Base-by-base conservation (phyloP, 805 yeast species). In the Torulaspora indica region DNA sequence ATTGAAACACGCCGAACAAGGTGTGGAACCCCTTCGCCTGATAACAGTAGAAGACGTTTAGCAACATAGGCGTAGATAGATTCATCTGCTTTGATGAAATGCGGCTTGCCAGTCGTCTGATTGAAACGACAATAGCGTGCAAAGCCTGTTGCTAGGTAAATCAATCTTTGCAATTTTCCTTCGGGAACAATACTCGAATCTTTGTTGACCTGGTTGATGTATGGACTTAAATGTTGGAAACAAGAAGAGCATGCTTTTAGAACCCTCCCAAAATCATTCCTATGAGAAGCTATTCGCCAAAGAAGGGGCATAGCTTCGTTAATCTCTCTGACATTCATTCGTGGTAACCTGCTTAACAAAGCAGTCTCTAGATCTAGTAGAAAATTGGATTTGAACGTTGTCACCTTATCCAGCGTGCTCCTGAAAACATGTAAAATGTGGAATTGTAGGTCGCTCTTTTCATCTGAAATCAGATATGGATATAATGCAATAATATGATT, bases 281-380 rank as follows among this genome's bases (percentile, higher is more conserved):
- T 68, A 53, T 75, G 63, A 2, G 51, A 55, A 2, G 85, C 72
- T 0, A 85, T 65, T 7, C 61, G 62, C 83, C 88, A 80, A 3
- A 78, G 63, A 45, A 86, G 72, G 1, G 89, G 88, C 60, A 86
- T 74, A 0, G 91, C 95, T 55, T 81, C 81, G n/a, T 77, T 77
- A 7, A 86, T 61, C 52, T 85, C 93, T 45, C 60, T 69, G 0
- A 73, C 71, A 40, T 72, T 75, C 63, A 82, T 75, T 48, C 76
- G 81, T 2, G 90, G 81, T 25, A 86, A 60, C 25, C 76, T 66
- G 27, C 68, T 68, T 48, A 85, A 57, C n/a, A 86, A 54, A 2
- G 76, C 69, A 0, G 69, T 55, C 56, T 78, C 82, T 12, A 81
- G 70, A 8, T 71, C 73, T 17, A 60, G 49, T 22, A 79, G 54